Evolutionary conservation across 257 asterid species (phyloP).

Genomic region (Capsicum pubescens): DNA sequence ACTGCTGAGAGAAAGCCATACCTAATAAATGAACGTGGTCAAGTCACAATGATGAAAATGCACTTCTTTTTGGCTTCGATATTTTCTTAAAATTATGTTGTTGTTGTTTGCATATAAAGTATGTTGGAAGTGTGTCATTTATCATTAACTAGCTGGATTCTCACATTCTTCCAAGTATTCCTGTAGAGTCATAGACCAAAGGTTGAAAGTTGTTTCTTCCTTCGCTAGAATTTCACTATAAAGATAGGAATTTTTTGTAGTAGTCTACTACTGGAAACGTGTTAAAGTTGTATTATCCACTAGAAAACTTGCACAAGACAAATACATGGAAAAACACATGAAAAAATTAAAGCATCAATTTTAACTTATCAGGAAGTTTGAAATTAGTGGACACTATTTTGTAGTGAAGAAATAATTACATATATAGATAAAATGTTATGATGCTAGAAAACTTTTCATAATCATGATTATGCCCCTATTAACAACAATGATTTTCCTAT

Average conservation of each 20-base stretch:
- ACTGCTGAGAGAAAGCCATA: constrained; percentile 82
- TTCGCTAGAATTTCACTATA: neutral
- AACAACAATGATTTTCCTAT: too few species aligned
- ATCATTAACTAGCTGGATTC: neutral
- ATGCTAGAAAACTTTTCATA: too few species aligned
- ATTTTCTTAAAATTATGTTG: neutral
- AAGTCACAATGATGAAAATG: neutral
- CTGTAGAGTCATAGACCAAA: neutral
- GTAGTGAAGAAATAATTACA: too few species aligned
- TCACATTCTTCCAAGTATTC: neutral
- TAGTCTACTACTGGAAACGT: neutral
- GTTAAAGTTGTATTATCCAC: neutral
- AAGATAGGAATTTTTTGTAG: constrained; percentile 15
- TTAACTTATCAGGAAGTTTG: neutral
- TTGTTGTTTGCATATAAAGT: neutral
- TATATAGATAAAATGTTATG: too few species aligned
- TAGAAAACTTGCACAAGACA: neutral
- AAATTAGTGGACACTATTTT: too few species aligned
- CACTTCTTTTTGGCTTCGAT: neutral
- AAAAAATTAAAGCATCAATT: neutral
- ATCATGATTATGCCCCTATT: too few species aligned
- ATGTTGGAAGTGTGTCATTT: neutral
- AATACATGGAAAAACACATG: neutral
- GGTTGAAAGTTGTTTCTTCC: neutral
- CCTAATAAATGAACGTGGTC: constrained; percentile 46